Base-by-base conservation (phyloP, 2,329 filamentous ascomycete species). In the Pseudogymnoascus sp. region DNA sequence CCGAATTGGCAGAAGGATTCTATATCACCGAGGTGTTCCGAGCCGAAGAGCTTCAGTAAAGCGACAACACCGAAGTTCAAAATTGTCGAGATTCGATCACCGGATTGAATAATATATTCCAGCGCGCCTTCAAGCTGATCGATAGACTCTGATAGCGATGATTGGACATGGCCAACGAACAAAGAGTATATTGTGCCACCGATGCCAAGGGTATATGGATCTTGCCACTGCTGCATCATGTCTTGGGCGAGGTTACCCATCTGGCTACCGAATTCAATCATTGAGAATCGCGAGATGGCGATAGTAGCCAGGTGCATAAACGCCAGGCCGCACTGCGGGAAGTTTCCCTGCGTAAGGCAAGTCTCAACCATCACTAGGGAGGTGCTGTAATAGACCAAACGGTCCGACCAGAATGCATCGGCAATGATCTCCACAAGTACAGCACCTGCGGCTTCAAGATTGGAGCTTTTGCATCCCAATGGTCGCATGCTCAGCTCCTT, bases 331-430 rank as follows among this genome's bases (percentile, higher is more conserved):
- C 86, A 86, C 72, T 93, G 88, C 4, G 88, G 85, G 67, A 88
- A 89, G 5, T 81, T 77, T 0, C 88, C 89, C 10, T 78, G 77
- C 2, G 80, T 78, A 5, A 93, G 76, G 71, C 90, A 87, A 62
- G 86, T 78, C 62, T 86, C 79, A 63, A 91, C 77, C 77, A 92
- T 84, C 65, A 86, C 80, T 12, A 93, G 76, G 0, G 85, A 80
- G 26, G 88, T 80, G 68, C 90, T 84, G 71, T 91, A 93, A 71
- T 90, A 91, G n/a, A 86, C 80, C 8, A 91, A 74, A 18, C 79
- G 79, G 68, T 92, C 85, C 42, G 82, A 86, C 90, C 90, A 92
- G 79, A 87, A 91, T 3, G 86, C 87, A 12, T 87, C 84, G 67
- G 83, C 85, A 7, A 87, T 79, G 11, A 89, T 83, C 74, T 93